Conservation (phyloP, 345 rosid genomes). For the Rhodamnia rubescens region DNA sequence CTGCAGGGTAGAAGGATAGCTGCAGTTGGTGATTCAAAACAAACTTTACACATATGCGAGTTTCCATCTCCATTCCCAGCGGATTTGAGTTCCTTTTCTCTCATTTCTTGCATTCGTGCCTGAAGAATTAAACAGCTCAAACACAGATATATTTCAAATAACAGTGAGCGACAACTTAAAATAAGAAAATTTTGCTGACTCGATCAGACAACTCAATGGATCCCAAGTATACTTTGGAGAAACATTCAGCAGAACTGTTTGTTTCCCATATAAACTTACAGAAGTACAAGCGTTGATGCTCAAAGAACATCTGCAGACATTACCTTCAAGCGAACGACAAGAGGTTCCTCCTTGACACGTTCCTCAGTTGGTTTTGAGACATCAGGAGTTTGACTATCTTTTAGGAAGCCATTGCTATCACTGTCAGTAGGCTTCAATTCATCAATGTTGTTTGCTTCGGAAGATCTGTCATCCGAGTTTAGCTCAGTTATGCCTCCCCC, state of each 20-base stretch:
- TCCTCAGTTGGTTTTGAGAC: slow-evolving; percentile 42
- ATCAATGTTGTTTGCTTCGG: slow-evolving; percentile 14
- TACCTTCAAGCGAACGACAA: slow-evolving; percentile 93
- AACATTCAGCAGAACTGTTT: neutral
- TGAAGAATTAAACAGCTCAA: slow-evolving; percentile 13
- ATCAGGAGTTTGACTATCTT: slow-evolving; percentile 43
- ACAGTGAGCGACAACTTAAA: neutral
- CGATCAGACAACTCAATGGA: neutral
- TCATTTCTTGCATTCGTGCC: slow-evolving; percentile 99
- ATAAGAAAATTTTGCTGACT: neutral
- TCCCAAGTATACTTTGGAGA: neutral
- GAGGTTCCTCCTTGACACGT: slow-evolving; percentile 66
- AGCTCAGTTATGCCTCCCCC: slow-evolving; percentile 42
- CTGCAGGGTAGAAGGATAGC: slow-evolving; percentile 98
- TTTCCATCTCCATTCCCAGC: slow-evolving; percentile 69
- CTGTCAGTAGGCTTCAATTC: slow-evolving; percentile 28
- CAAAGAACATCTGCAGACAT: neutral
- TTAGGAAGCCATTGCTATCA: slow-evolving; percentile 22
- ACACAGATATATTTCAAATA: neutral
- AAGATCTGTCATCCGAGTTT: slow-evolving; percentile 29
- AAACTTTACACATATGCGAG: slow-evolving; percentile 92
- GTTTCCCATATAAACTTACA: neutral
- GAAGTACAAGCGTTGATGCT: neutral
- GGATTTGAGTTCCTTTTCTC: slow-evolving; percentile 77
- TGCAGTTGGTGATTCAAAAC: slow-evolving; percentile 92